phyloP scores from a whole-genome alignment of 108 stramenopile species.

The Cyclostephanos tholiformis region DNA sequence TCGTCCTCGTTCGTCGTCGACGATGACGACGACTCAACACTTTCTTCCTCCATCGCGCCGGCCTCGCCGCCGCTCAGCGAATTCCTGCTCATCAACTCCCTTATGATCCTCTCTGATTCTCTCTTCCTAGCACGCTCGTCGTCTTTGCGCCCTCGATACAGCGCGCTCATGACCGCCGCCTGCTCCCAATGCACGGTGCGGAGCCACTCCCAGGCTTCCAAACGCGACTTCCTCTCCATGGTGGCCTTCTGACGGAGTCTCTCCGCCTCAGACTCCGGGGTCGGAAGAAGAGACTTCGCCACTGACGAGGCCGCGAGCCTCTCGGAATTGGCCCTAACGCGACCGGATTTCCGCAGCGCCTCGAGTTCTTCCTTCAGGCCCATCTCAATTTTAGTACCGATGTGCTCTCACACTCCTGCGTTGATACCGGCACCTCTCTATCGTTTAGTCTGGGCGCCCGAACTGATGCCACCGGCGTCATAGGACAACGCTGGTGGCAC shows the following conservation, averaged over 20 bases:
- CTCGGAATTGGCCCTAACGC: conserved; percentile 23
- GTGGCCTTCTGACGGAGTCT: conserved; percentile 18
- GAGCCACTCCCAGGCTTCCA: conserved; percentile 21
- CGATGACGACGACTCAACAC: not conserved
- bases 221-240: conserved; percentile 21
- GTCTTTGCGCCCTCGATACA: conserved; percentile 16
- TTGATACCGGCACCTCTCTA: no score
- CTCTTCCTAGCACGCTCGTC: conserved; percentile 23
- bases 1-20: not conserved
- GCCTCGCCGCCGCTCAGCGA: not conserved
- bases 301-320: conserved; percentile 8
- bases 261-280: conserved; percentile 38
- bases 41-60: not conserved
- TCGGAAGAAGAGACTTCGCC: conserved; percentile 11
- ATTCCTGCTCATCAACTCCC: conserved; percentile 6
- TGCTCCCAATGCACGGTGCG: conserved; percentile 12
- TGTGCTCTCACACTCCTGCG: no score
- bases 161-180: conserved; percentile 19
- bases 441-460: no score
- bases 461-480: no score
- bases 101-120: conserved; percentile 14
- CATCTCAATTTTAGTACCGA: not conserved
- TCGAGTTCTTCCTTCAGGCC: conserved; percentile 45
- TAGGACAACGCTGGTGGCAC: no score
- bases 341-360: conserved; percentile 42